Percentiles rank a stretch among this genome's conserved stretches.
Evolutionary conservation across 2,329 filamentous ascomycete species (phyloP).

Genomic region (Microdochium paspali): DNA sequence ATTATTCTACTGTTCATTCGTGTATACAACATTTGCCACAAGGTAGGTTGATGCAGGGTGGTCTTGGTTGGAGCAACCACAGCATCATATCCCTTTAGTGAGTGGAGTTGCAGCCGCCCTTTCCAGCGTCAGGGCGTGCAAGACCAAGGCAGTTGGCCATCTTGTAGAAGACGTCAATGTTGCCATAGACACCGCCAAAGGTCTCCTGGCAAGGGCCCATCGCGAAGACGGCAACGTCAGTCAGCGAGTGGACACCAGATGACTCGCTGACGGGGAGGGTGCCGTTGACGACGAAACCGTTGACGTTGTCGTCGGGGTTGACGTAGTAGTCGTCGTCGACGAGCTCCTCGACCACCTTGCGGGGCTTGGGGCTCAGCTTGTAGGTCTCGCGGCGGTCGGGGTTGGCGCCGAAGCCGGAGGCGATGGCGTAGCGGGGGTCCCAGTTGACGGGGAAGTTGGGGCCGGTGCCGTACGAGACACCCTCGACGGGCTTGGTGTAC

Average conservation of each 20-base stretch:
- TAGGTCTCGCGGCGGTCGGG: constrained; percentile 74
- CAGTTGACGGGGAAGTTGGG: constrained; percentile 74
- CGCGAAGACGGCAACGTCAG: constrained; percentile 71
- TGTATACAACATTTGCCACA: not conserved
- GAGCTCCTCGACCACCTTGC: constrained; percentile 48
- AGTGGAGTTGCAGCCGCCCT: not conserved
- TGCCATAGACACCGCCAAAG: constrained; percentile 64
- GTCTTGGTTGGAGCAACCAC: too few species aligned
- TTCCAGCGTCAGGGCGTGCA: constrained; percentile 15
- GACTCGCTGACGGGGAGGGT: constrained; percentile 54
- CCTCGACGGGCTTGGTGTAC: constrained; percentile 52
- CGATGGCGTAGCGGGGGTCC: constrained; percentile 76
- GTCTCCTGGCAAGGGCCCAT: constrained; percentile 69
- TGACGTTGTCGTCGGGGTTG: constrained; percentile 55
- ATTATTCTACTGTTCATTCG: not conserved
- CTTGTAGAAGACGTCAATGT: constrained; percentile 66
- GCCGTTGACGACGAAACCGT: constrained; percentile 63
- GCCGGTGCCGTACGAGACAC: constrained; percentile 62
- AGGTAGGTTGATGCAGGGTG: too few species aligned
- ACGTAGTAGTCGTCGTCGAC: constrained; percentile 49
- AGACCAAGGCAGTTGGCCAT: constrained; percentile 61
- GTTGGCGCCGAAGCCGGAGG: constrained; percentile 59
- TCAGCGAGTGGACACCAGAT: constrained; percentile 68
- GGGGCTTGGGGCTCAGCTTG: constrained; percentile 56
- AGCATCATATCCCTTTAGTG: too few species aligned